Base-by-base conservation (phyloP, 768 basidiomycete species). In the Steccherinum ochraceum region DNA sequence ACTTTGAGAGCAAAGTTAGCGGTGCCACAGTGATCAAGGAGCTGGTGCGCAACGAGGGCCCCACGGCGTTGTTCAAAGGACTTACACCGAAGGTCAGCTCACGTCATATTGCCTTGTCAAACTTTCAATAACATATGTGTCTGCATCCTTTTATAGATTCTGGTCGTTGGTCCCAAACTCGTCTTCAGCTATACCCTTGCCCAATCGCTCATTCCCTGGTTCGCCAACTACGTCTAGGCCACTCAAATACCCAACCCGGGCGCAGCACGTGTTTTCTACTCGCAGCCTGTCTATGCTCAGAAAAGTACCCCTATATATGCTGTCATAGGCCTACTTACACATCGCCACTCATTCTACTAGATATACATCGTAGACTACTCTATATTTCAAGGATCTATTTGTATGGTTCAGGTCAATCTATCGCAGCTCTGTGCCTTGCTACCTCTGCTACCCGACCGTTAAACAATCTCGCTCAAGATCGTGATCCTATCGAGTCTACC, bases 181-280 rank as follows among this genome's bases (percentile, higher is more conserved):
- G 92, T 98, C 60, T 98, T 98, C 79, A 93, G 90, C 61, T 97
- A 95, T 74, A 98, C 95, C 45, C 80, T 97, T 3, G 95, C 95
- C 11, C 95, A 98, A 69, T 89, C 87, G 16, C 75, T 98, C 67
- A 97, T 98, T 73, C 94, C 94, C 43, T 72, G 86, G 60, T 96
- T 94, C 70, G 79, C 84, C 40, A 81, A 90, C 67, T 94, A 89
- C 67, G 89, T 90, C 55, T 90, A 61, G 58, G 46, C 24, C 5
- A 19, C 48, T 43, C 41, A 16, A 35, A 7, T n/a, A n/a, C 30
- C 30, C 16, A 7, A 16, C 16, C 30, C 7, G 30, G 7, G 16
- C 30, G 30, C 30, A 7, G 7, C 30, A 16, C 30, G 16, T 16
- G 30, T 35, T 35, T 16, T 35, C 16, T 16, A 35, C 30, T 7